Evolutionary conservation across 2,329 filamentous ascomycete species (phyloP), one percentile per base, ranked within the genome.

Genomic region (Epichloe typhina): DNA sequence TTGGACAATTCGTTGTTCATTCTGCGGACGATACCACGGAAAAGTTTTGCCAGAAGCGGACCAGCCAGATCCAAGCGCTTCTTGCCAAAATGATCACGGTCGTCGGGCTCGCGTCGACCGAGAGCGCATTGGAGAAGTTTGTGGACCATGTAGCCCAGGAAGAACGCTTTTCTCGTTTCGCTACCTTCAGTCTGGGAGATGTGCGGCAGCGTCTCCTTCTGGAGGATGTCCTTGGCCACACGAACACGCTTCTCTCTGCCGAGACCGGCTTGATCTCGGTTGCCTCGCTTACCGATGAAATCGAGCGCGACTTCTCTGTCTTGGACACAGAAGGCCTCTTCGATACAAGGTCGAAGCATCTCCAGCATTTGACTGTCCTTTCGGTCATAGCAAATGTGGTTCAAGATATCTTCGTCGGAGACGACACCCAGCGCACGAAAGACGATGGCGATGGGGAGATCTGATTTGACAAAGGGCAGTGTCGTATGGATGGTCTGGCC

Each of bases 131-230:
- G 91, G 23, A 97, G 76, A 59, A 98, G 78, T 64, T 93, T 86
- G 69, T 98, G 91, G 45, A 97, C 88, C 91, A 98, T 98, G 70
- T 98, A 98, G 21, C 94, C 93, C 46, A 98, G 74, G 76, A 97
- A 98, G 70, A 95, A 98, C 2, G 94, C 93, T 66, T 98, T 98
- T 53, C 88, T 77, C 1, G 91, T 97, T 66, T 97, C 91, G 59
- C 88, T 94, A 31, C 93, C 93, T 67, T 96, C 89, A 54, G 80
- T 83, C 66, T 98, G 93, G 1, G 91, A 96, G 54, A 98, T 97
- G 63, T 98, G 93, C 23, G 93, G 94, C 45, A 98, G 72, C 57
- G 95, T 86, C 67, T 98, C 94, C 72, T 96, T 97, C 66, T 96
- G 90, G 67, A 98, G 81, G 58, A 98, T 90, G 59, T 97, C 93